Conservation (phyloP, 129 eudicot species). For the Artemisia tridentata region DNA sequence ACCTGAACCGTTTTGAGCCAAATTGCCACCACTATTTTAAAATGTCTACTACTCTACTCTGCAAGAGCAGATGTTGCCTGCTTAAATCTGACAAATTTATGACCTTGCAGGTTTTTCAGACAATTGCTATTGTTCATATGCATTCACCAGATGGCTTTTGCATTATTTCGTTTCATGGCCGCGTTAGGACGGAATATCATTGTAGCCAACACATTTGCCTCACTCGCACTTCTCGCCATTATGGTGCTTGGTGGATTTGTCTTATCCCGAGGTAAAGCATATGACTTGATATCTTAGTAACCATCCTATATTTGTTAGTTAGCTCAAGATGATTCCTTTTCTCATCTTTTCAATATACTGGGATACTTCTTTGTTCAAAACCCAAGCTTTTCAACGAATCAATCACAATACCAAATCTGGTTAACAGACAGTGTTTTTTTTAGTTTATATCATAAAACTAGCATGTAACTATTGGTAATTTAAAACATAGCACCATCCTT, state of each 20-base stretch:
- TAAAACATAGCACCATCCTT: too few species aligned
- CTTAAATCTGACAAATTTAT: constrained; percentile 5
- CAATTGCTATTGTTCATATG: constrained; percentile 53
- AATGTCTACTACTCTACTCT: too few species aligned
- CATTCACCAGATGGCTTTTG: constrained; percentile 69
- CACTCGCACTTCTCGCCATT: constrained; percentile 56
- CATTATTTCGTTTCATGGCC: constrained; percentile 64
- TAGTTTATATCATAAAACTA: too few species aligned
- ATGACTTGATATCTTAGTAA: background rate
- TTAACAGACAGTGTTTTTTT: too few species aligned
- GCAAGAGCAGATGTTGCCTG: background rate
- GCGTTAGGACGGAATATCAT: constrained; percentile 71
- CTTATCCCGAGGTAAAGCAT: constrained; percentile 52
- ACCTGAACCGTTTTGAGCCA: too few species aligned
- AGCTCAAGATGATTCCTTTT: background rate
- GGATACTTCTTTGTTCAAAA: background rate
- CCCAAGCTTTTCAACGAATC: background rate
- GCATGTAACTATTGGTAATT: too few species aligned
- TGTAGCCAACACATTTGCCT: constrained; percentile 82
- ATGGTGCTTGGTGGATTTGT: constrained; percentile 81
- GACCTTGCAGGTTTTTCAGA: constrained; percentile 53
- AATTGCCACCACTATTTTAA: too few species aligned
- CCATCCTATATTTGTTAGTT: too few species aligned
- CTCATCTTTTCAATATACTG: background rate
- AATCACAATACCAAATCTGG: background rate